phyloP scores from a whole-genome alignment of 139 green algal genomes.

The Penium margaritaceum region DNA sequence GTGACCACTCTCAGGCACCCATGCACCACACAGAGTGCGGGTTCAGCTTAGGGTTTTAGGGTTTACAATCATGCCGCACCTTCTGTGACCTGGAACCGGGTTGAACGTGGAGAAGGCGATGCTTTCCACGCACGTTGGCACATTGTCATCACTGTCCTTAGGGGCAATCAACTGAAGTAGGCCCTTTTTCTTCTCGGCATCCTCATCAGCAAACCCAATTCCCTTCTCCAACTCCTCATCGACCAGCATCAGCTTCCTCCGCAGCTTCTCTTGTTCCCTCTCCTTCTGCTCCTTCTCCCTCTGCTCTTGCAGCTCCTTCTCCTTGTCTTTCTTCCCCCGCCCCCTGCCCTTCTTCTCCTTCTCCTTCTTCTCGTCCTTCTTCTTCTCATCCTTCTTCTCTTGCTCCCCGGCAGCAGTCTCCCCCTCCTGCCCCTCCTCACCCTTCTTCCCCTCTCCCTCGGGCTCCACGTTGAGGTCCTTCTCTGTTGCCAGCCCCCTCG shows the following conservation, averaged over 20 bases:
- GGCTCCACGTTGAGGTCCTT: neutral
- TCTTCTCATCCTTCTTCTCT: too few species aligned
- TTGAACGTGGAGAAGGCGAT: conserved; percentile 42
- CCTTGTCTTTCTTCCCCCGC: conserved; percentile 4
- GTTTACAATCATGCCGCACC: too few species aligned
- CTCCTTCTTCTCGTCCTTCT: neutral
- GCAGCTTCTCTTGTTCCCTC: neutral
- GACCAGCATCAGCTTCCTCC: neutral
- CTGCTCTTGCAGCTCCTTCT: neutral
- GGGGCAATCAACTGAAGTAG: too few species aligned
- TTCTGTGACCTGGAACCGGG: conserved; percentile 31
- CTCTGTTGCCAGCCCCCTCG: neutral
- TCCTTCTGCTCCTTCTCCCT: neutral
- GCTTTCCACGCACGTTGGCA: conserved; percentile 13
- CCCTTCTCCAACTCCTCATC: conserved; percentile 26
- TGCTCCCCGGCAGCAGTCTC: too few species aligned
- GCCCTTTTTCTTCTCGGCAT: too few species aligned
- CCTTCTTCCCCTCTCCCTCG: neutral
- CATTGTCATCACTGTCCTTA: too few species aligned
- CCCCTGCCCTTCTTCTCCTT: neutral
- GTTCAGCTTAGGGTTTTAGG: too few species aligned
- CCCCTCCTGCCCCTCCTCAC: too few species aligned
- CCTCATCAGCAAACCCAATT: neutral
- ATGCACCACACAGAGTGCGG: neutral
- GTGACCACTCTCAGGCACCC: neutral